phyloP scores from a whole-genome alignment of 2,329 filamentous ascomycete species.

The Alternaria gaisen region DNA sequence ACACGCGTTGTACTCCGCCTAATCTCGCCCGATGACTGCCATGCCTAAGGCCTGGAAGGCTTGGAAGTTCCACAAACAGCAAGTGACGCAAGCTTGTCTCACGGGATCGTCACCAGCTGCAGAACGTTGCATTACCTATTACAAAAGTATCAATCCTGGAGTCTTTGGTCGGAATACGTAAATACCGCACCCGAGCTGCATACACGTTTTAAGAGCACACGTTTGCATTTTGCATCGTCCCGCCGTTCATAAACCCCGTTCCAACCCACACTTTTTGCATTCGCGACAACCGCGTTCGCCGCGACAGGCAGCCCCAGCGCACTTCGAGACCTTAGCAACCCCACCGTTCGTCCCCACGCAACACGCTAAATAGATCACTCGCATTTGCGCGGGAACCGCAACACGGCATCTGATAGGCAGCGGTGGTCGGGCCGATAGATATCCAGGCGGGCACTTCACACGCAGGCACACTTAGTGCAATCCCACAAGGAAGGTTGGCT shows the following conservation, averaged over 20 bases:
- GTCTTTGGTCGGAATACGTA: constrained; percentile 1
- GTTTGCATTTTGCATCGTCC: neutral
- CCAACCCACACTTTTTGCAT: constrained; percentile 3
- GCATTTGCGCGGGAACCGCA: constrained; percentile 31
- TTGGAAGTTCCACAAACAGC: neutral
- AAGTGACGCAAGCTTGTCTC: constrained; percentile 12
- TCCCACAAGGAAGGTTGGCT: constrained; percentile 23
- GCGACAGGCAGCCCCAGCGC: constrained; percentile 24
- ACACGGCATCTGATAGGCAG: constrained; percentile 32
- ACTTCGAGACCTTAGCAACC: constrained; percentile 11
- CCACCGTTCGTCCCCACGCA: constrained; percentile 30
- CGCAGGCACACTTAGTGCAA: constrained; percentile 19
- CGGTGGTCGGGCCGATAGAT: constrained; percentile 29
- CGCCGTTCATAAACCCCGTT: neutral
- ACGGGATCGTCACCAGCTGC: constrained; percentile 10
- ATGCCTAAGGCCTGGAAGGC: neutral
- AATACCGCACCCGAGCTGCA: constrained; percentile 5
- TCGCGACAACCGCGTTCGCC: constrained; percentile 28
- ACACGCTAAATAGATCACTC: constrained; percentile 32
- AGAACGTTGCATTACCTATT: neutral
- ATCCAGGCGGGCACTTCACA: constrained; percentile 29
- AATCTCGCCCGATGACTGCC: constrained; percentile 7
- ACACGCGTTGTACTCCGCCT: neutral
- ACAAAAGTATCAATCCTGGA: neutral
- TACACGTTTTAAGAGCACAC: neutral